A percentile compares a stretch with the other conserved stretches of the same genome.
These are phyloP conservation scores for Coemansia sp. DNA, from an alignment of 192 early-diverging fungal genomes.

Conservation along the genomic window DNA sequence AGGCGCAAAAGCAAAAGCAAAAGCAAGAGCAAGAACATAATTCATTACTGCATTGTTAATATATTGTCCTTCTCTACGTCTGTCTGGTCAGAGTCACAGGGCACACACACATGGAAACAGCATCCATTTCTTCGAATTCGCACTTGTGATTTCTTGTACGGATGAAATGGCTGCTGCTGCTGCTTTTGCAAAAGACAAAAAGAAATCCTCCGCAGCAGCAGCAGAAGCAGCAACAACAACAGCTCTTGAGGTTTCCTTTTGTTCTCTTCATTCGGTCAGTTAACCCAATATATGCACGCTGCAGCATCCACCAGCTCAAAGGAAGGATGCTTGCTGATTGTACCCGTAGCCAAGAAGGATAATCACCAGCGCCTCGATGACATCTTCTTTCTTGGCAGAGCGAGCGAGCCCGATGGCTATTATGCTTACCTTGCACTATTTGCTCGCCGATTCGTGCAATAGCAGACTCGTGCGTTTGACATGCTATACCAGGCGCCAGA, in stretches of 20 bases:
- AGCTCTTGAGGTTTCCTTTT: no score
- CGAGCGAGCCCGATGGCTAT: not conserved
- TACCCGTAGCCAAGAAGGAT: not conserved
- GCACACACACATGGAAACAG: conserved; percentile 10
- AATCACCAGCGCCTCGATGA: not conserved
- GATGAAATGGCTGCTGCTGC: not conserved
- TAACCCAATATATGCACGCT: conserved; percentile 5
- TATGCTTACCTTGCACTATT: conserved; percentile 31
- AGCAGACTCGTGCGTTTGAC: conserved; percentile 20
- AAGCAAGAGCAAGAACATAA: no score
- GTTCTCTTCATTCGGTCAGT: no score
- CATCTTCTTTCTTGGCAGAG: not conserved
- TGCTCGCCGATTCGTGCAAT: conserved; percentile 17
- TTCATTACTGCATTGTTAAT: conserved; percentile 5
- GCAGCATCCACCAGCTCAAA: not conserved
- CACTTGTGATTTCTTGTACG: no score
- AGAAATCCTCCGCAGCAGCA: not conserved
- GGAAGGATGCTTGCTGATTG: not conserved
- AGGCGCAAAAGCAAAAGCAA: not conserved
- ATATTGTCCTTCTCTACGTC: not conserved
- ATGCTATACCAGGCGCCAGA: conserved; percentile 5
- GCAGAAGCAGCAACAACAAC: not conserved
- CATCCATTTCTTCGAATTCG: not conserved
- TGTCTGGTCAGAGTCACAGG: not conserved
- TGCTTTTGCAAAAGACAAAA: not conserved